Percentiles rank a stretch among this genome's conserved stretches.
phyloP scores from a whole-genome alignment of 164 flowering plant species.

The Tetrastigma voinierianum region DNA sequence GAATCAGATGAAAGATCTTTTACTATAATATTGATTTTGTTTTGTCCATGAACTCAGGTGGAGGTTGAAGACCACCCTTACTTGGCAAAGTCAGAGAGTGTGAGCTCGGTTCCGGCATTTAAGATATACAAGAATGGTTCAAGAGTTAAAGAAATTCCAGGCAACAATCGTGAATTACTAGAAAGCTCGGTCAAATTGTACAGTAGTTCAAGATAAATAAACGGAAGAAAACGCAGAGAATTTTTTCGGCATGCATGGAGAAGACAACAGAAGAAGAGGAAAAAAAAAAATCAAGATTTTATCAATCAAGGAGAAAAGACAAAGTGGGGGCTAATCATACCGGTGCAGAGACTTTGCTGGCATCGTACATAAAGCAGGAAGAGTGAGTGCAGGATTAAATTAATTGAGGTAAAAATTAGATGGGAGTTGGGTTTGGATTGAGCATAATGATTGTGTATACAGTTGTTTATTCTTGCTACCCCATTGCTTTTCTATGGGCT shows the following conservation, averaged over 20 bases:
- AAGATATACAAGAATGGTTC: conserved; percentile 57
- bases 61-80: conserved; percentile 52
- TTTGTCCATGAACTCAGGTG: conserved; percentile 26
- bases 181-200: conserved; percentile 34
- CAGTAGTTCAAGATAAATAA: conserved; percentile 22
- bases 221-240: too few relatives aligned
- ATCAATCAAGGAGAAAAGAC: too few relatives aligned
- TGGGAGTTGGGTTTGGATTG: neutral
- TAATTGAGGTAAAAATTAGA: neutral
- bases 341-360: neutral
- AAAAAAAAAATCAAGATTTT: too few relatives aligned
- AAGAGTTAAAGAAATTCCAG: conserved; percentile 37
- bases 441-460: neutral
- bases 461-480: neutral
- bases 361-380: neutral
- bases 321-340: too few relatives aligned
- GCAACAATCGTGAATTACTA: conserved; percentile 32
- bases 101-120: conserved; percentile 40
- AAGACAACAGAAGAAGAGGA: neutral
- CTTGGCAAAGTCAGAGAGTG: conserved; percentile 44
- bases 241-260: neutral
- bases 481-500: neutral
- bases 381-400: neutral
- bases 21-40: too few relatives aligned
- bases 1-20: too few relatives aligned